Conservation (phyloP, 345 rosid genomes). For the Bruguiera gymnorhiza region DNA sequence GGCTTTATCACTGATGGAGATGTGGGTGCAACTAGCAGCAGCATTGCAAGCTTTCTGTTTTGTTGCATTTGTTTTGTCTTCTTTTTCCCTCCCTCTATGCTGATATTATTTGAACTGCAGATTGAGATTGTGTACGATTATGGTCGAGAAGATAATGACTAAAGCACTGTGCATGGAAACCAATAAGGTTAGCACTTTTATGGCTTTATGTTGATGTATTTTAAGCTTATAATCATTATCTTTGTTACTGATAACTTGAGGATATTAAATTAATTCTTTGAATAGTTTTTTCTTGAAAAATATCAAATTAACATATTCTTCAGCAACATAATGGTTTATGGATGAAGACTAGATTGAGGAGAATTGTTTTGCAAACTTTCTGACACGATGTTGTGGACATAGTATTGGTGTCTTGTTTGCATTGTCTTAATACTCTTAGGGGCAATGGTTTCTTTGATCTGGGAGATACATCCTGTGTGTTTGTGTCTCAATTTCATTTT, state of each 20-base stretch:
- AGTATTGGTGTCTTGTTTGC: no score
- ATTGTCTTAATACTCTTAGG: no score
- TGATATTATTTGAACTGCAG: constrained; percentile 45
- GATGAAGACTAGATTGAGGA: no score
- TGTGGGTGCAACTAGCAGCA: not conserved
- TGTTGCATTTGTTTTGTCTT: not conserved
- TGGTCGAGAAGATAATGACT: constrained; percentile 83
- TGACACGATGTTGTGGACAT: not conserved
- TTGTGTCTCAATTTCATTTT: not conserved
- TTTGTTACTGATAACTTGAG: no score
- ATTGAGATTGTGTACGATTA: constrained; percentile 82
- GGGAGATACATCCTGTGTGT: no score
- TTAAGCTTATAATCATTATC: no score
- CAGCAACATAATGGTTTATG: not conserved
- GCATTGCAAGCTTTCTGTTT: not conserved
- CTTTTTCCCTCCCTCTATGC: not conserved
- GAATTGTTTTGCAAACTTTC: not conserved
- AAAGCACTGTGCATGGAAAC: constrained; percentile 10
- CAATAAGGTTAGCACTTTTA: constrained; percentile 33
- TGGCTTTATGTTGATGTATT: not conserved
- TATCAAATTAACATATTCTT: not conserved
- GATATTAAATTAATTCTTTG: not conserved
- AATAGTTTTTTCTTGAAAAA: not conserved
- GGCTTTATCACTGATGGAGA: not conserved
- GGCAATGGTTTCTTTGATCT: no score